Base-by-base conservation (phyloP, 305 asterid genomes). In the Rubia balearica region DNA sequence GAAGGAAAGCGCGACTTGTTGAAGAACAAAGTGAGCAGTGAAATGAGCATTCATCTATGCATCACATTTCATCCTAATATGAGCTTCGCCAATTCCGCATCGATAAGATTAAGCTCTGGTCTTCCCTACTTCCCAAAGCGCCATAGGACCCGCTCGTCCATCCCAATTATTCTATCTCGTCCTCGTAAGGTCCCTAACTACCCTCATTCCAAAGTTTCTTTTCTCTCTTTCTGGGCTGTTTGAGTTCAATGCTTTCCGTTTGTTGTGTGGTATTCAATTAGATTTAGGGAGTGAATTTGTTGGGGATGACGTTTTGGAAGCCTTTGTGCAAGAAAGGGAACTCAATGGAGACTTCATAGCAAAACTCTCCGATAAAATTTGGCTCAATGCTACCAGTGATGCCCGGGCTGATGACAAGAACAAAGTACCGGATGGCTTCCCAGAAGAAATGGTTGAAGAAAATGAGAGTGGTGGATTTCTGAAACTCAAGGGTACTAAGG, bases 281-380 rank as follows among this genome's bases (percentile, higher is more conserved):
- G 38, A 12, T 61, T 65, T 59, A 87, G 90, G 76, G 80, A 70
- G 72, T 74, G 86, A 81, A 69, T 68, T 73, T 41, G 81, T 78
- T 22, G 90, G 82, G 68, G 92, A 88, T 72, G 91, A 85, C 6
- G 91, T 86, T 40, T 73, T 89, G 74, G 84, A 60, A 76, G 88
- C 65, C 42, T 92, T 90, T 76, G 19, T 90, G 80, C 85, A 77
- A 77, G 97, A 90, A 74, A 88, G 98, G 82, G 87, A 87, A 80
- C 36, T 78, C 36, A 84, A 71, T 60, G 97, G 96, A 53, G 98
- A 92, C 80, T 75, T 88, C 75, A 77, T 92, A 17, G 85, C 98
- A n/a, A 90, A 78, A 77, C 63, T 92, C 62, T 82, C 83, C 33
- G 98, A 92, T 66, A 83, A 66, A 78, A 69, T 92, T 61, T 92